phyloP scores from a whole-genome alignment of 2,329 filamentous ascomycete species.

The Pseudogymnoascus sp. region DNA sequence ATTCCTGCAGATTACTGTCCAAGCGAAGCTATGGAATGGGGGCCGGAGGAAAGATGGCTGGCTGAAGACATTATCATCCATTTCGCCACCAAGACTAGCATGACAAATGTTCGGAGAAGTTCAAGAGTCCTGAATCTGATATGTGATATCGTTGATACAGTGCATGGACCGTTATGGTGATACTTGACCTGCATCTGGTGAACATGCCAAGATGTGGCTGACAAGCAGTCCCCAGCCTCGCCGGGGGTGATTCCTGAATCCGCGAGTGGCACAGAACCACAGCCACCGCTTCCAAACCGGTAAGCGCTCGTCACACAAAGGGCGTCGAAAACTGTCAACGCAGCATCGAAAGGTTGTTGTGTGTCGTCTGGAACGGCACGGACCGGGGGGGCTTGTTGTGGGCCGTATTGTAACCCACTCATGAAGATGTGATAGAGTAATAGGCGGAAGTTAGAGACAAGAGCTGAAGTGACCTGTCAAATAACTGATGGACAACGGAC shows the following conservation, averaged over 20 bases:
- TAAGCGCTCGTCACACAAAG: neutral
- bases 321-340: neutral
- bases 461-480: constrained; percentile 1
- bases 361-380: neutral
- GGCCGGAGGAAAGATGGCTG: neutral
- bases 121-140: neutral
- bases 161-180: neutral
- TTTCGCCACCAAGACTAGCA: neutral
- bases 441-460: neutral
- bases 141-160: neutral
- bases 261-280: neutral
- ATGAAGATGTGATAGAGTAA: constrained; percentile 3
- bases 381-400: neutral
- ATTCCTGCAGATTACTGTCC: neutral
- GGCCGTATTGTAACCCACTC: neutral
- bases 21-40: neutral
- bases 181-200: neutral
- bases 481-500: neutral
- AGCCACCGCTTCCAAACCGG: neutral
- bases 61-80: neutral
- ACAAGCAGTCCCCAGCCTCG: neutral
- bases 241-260: neutral
- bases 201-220: neutral
- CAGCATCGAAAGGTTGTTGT: neutral
- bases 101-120: neutral